phyloP scores from a whole-genome alignment of 306 rosid genomes.

The Spatholobus suberectus region DNA sequence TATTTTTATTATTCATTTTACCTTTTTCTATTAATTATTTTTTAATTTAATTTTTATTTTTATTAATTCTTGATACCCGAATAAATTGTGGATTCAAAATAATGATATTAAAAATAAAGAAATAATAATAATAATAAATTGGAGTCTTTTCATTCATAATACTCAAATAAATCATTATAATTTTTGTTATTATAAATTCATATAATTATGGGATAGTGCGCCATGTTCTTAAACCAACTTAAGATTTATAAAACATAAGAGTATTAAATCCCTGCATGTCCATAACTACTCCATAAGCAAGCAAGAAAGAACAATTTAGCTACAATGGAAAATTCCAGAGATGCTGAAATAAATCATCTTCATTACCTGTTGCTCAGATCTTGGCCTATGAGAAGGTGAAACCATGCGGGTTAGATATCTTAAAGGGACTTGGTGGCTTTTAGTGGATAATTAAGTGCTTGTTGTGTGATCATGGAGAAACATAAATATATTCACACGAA shows the following conservation, averaged over 20 bases:
- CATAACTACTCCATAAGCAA: not conserved
- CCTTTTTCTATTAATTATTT: too few relatives aligned
- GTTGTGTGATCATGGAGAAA: not conserved
- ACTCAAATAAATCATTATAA: too few relatives aligned
- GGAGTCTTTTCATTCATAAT: too few relatives aligned
- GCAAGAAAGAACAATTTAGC: not conserved
- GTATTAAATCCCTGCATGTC: not conserved
- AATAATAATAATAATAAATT: too few relatives aligned
- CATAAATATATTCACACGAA: not conserved
- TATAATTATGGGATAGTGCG: too few relatives aligned
- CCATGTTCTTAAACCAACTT: not conserved
- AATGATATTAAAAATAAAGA: too few relatives aligned
- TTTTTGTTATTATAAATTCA: too few relatives aligned
- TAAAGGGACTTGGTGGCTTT: not conserved
- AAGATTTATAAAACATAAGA: not conserved
- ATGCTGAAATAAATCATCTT: not conserved
- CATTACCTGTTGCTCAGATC: slow-evolving; percentile 16
- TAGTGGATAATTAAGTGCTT: not conserved
- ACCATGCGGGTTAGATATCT: not conserved
- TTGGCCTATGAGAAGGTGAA: not conserved
- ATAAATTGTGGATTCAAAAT: too few relatives aligned
- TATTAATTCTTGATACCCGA: too few relatives aligned
- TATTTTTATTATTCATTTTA: too few relatives aligned
- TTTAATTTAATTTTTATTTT: too few relatives aligned
- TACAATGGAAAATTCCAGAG: not conserved